phyloP scores from a whole-genome alignment of 805 yeast genomes.

The Kazachstania kunashirensis region DNA sequence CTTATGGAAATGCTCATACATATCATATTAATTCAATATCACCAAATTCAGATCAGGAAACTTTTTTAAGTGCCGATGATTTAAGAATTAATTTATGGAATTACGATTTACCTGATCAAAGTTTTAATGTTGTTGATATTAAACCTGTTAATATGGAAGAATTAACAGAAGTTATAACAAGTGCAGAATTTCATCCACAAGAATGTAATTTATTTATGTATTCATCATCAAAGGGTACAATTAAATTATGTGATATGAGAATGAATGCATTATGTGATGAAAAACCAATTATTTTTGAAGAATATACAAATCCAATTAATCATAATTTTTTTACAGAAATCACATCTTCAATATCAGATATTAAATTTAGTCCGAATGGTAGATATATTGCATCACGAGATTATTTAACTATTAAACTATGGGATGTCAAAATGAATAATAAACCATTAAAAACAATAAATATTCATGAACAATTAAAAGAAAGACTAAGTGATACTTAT shows the following conservation, averaged over 20 bases:
- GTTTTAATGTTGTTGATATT: constrained; percentile 94
- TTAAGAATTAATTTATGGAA: constrained; percentile 94
- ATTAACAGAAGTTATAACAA: constrained; percentile 92
- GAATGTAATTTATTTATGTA: constrained; percentile 92
- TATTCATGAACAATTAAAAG: constrained; percentile 91
- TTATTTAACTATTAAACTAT: constrained; percentile 91
- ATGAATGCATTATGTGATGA: constrained; percentile 87
- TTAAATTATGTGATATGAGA: constrained; percentile 94
- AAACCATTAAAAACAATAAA: constrained; percentile 90
- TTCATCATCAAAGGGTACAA: constrained; percentile 89
- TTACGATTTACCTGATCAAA: constrained; percentile 84
- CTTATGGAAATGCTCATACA: constrained; percentile 94
- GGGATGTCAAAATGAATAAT: constrained; percentile 97
- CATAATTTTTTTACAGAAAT: constrained; percentile 97
- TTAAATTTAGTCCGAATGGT: constrained; percentile 85
- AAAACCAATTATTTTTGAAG: constrained; percentile 82
- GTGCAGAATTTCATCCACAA: constrained; percentile 91
- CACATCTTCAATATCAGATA: constrained; percentile 88
- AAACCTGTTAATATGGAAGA: constrained; percentile 99
- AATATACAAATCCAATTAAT: constrained; percentile 81
- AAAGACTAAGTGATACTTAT: constrained; percentile 89
- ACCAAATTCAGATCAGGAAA: constrained; percentile 91
- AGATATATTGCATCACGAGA: constrained; percentile 94
- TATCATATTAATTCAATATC: constrained; percentile 95
- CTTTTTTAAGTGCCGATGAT: constrained; percentile 88